Evolutionary conservation across 2,329 filamentous ascomycete species (phyloP).

Genomic region (Ceratocystis colombiana): DNA sequence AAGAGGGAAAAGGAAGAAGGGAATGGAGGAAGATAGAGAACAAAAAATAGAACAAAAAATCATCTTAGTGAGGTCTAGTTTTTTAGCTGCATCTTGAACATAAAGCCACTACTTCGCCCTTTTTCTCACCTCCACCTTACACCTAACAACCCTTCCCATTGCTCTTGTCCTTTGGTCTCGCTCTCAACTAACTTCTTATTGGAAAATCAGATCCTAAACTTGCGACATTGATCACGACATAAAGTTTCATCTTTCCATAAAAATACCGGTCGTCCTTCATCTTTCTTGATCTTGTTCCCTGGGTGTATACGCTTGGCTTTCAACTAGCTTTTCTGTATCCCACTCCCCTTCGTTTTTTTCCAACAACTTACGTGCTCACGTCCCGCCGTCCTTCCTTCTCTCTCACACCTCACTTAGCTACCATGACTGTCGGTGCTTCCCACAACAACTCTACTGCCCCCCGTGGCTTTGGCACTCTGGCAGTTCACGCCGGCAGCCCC

Average conservation of each 20-base stretch:
- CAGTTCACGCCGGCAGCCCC: constrained; percentile 85
- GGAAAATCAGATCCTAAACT: background rate
- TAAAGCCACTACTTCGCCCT: background rate
- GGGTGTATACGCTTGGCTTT: constrained; percentile 7
- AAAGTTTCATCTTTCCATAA: background rate
- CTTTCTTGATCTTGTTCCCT: background rate
- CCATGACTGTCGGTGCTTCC: constrained; percentile 24
- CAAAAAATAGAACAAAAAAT: background rate
- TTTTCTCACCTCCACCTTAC: background rate
- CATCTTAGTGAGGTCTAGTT: background rate
- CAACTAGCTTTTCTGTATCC: constrained; percentile 16
- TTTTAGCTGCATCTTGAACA: background rate
- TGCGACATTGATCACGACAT: constrained; percentile 23
- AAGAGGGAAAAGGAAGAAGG: background rate
- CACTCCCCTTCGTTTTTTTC: background rate
- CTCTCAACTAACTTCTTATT: background rate
- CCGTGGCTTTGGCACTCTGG: constrained; percentile 80
- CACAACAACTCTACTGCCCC: constrained; percentile 48
- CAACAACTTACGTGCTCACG: background rate
- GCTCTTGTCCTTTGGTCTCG: background rate
- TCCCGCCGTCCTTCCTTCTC: constrained; percentile 5
- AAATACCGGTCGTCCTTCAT: background rate
- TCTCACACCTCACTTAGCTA: background rate
- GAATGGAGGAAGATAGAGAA: background rate
- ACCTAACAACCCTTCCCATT: background rate